These are phyloP conservation scores for Hymenoscyphus fructigenus DNA, from an alignment of 2,329 filamentous ascomycete species.

Conservation along the genomic window DNA sequence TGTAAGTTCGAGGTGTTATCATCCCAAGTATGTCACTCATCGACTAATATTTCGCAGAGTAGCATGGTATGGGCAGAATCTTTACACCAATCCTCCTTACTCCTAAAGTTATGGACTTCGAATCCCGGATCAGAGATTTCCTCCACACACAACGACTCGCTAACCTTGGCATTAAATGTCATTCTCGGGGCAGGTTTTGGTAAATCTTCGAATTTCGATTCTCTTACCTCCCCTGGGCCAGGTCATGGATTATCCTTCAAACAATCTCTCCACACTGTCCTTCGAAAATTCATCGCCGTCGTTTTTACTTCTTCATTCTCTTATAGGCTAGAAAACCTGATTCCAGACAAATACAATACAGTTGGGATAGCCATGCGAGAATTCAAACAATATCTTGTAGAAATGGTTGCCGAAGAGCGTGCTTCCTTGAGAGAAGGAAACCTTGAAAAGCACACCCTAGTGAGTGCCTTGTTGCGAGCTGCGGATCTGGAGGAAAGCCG, in stretches of 20 bases:
- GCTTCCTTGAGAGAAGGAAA: slow-evolving; percentile 25
- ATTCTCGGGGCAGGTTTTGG: slow-evolving; percentile 52
- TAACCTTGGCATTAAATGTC: slow-evolving; percentile 50
- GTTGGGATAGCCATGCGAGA: slow-evolving; percentile 7
- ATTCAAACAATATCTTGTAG: slow-evolving; percentile 16
- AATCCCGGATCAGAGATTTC: slow-evolving; percentile 7
- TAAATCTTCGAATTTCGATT: slow-evolving; percentile 14
- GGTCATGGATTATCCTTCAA: slow-evolving; percentile 18
- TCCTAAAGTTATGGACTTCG: slow-evolving; percentile 30
- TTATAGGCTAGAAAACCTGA: too few species aligned
- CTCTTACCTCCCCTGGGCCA: slow-evolving; percentile 13
- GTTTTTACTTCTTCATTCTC: background rate
- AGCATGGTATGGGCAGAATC: slow-evolving; percentile 41
- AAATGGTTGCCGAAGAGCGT: slow-evolving; percentile 19
- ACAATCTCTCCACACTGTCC: slow-evolving; percentile 10
- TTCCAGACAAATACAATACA: background rate
- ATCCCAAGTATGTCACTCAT: background rate
- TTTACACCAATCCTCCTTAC: slow-evolving; percentile 33
- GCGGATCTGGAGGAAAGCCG: slow-evolving; percentile 19
- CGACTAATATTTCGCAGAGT: slow-evolving; percentile 24
- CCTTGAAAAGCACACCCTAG: slow-evolving; percentile 33
- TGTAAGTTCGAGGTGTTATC: background rate
- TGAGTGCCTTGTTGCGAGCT: slow-evolving; percentile 35
- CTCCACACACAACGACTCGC: slow-evolving; percentile 38
- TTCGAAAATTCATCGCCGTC: slow-evolving; percentile 7